Evolutionary conservation across 352 stramenopile species (phyloP).

Genomic region (Aphanomyces stellatus): DNA sequence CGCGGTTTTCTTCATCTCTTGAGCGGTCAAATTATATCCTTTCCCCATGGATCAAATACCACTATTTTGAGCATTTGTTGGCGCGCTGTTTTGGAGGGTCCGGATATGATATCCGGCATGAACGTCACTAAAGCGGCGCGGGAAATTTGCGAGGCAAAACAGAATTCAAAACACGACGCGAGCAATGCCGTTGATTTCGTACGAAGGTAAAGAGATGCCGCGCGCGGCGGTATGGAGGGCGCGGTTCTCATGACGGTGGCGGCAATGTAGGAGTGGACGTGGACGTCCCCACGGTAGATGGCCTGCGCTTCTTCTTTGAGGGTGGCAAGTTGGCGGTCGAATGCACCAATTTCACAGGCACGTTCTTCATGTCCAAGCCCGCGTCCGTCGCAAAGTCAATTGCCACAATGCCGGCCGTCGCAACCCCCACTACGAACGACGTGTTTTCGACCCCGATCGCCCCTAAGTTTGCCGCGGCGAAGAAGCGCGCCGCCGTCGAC

Average conservation of each 20-base stretch:
- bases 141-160: neutral
- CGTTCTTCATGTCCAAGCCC: constrained; percentile 55
- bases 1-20: too few species aligned
- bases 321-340: constrained; percentile 53
- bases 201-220: neutral
- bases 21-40: too few species aligned
- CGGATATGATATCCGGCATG: constrained; percentile 1
- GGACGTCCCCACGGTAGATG: constrained; percentile 49
- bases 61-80: too few species aligned
- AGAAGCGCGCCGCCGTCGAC: neutral
- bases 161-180: neutral
- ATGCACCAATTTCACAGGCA: constrained; percentile 62
- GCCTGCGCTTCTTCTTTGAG: constrained; percentile 57
- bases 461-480: neutral
- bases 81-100: neutral
- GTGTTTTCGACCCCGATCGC: neutral
- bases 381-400: neutral
- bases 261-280: constrained; percentile 48
- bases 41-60: neutral
- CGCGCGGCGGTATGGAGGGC: neutral
- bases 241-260: neutral
- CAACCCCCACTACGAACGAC: neutral
- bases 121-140: neutral
- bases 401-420: too few species aligned
- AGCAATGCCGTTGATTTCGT: neutral